Evolutionary conservation across 352 stramenopile genomes (phyloP), one percentile per base, ranked within the genome.

Genomic region (Phytophthora rubi): DNA sequence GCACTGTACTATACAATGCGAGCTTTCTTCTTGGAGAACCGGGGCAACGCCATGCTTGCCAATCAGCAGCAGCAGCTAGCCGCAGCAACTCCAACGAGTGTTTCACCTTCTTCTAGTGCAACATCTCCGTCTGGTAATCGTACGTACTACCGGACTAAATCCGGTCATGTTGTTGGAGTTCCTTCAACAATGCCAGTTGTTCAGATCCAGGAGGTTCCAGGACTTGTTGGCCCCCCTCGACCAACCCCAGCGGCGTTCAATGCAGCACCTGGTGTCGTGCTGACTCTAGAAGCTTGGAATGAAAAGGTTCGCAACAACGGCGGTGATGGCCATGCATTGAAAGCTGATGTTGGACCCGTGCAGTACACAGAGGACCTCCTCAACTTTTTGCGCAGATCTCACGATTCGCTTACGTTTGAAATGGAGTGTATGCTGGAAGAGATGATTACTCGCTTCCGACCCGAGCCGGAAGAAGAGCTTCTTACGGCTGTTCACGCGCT

Each of bases 391-490:
- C 98, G 79, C 80, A 91, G 94, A 74, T 90, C 87, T 62, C 91
- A 92, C 69, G 86, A 95, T 62, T 85, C 88, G 23, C 79, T 98
- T 48, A 97, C 86, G 52, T 97, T 97, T 71, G 94, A 98, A 72
- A 97, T 99, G 82, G 98, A 99, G 83, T 96, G 91, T 33, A 98
- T 99, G 76, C 79, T 99, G 33, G 97, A 99, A 81, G 97, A 99
- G 71, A 90, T 99, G 70, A 99, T 99, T 73, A 96, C 98, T 5
- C 95, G 97, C 45, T 99, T 99, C 70, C 92, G 97, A 1, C 96
- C 96, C 15, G 97, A 98, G 57, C 97, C 98, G 5, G 97, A 99
- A 76, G 97, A 99, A 75, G 97, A 99, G 75, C 85, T 99, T 60
- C 82, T 99, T 15, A 97, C 92, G 5, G 97, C 97, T 2, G 95